Evolutionary conservation across 805 yeast genomes (phyloP).

Genomic region (Torulaspora gathmanii): DNA sequence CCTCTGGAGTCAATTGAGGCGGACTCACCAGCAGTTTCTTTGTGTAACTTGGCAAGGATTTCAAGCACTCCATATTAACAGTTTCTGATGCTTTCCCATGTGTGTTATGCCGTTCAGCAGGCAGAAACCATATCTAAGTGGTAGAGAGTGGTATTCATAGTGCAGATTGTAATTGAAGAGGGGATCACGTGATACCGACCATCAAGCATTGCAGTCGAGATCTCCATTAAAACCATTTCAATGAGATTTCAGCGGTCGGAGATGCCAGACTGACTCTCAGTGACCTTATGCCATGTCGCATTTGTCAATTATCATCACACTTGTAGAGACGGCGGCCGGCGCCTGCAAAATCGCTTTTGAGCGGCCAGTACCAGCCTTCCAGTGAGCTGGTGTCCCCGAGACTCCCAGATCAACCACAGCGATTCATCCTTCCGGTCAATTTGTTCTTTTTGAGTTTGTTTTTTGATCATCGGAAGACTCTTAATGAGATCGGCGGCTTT

Average conservation of each 20-base stretch:
- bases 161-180: too few relatives aligned
- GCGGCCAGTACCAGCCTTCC: not conserved
- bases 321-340: too few relatives aligned
- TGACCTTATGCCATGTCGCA: too few relatives aligned
- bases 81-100: not conserved
- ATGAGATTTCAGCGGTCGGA: too few relatives aligned
- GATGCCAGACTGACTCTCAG: too few relatives aligned
- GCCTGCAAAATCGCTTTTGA: too few relatives aligned
- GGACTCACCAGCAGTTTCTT: conserved; percentile 59
- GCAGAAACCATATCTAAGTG: not conserved
- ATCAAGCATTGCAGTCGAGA: too few relatives aligned
- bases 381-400: not conserved
- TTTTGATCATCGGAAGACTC: not conserved
- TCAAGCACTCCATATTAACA: not conserved
- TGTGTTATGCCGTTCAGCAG: too few relatives aligned
- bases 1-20: conserved; percentile 57
- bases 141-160: too few relatives aligned
- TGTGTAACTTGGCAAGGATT: conserved; percentile 40
- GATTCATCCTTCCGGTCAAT: not conserved
- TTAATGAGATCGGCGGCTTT: conserved; percentile 4
- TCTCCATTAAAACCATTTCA: too few relatives aligned
- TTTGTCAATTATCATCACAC: too few relatives aligned
- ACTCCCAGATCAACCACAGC: not conserved
- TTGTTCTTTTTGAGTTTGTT: not conserved
- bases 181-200: too few relatives aligned